phyloP scores from a whole-genome alignment of 164 flowering plant species.

The Berberis vulgaris region DNA sequence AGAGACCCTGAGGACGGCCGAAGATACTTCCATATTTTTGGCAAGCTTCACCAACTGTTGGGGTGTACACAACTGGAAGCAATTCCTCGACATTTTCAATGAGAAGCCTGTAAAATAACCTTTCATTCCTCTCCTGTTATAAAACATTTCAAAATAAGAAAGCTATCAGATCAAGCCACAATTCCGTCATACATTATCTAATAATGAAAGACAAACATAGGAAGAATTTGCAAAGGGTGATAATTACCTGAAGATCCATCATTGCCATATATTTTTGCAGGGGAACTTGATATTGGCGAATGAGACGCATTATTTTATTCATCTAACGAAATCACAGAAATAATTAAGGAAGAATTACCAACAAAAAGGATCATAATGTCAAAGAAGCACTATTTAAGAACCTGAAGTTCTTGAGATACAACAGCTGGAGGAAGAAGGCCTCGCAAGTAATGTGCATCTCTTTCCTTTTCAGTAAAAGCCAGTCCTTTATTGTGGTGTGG shows the following conservation, averaged over 20 bases:
- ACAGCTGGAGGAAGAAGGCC: constrained; percentile 77
- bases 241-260: constrained; percentile 77
- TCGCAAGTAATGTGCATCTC: constrained; percentile 74
- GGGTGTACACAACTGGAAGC: constrained; percentile 80
- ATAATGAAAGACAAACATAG: neutral
- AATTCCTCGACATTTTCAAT: constrained; percentile 79
- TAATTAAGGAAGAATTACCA: neutral
- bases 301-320: constrained; percentile 57
- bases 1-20: constrained; percentile 80
- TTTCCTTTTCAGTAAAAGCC: constrained; percentile 63
- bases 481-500: constrained; percentile 84
- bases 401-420: constrained; percentile 59
- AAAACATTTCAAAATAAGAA: neutral
- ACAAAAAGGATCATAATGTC: neutral
- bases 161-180: neutral
- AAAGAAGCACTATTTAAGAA: constrained; percentile 6
- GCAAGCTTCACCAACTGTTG: constrained; percentile 88
- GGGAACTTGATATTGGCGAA: constrained; percentile 70
- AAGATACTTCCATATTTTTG: constrained; percentile 82
- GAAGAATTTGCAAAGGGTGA: neutral
- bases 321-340: constrained; percentile 29
- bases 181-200: too few relatives aligned
- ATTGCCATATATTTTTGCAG: constrained; percentile 67
- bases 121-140: constrained; percentile 61
- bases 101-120: constrained; percentile 74